These are phyloP conservation scores for Candida loeiensis DNA, from an alignment of 805 yeast genomes.

Conservation along the genomic window DNA sequence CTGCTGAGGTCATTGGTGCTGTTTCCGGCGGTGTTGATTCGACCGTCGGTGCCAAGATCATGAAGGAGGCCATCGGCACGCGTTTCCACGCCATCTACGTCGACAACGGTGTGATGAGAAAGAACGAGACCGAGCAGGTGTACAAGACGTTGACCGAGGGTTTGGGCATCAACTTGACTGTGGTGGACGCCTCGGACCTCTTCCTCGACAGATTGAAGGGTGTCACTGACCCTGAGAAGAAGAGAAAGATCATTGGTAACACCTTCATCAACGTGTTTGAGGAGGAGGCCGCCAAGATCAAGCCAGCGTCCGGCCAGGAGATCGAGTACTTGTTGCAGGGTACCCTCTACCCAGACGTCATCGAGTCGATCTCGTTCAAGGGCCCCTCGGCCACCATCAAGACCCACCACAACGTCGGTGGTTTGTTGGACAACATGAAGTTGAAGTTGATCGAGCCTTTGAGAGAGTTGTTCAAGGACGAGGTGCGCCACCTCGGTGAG, in stretches of 20 bases:
- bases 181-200: conserved; percentile 90
- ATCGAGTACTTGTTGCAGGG: conserved; percentile 95
- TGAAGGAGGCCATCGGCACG: conserved; percentile 98
- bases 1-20: conserved; percentile 98
- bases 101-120: conserved; percentile 96
- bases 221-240: conserved; percentile 97
- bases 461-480: conserved; percentile 98
- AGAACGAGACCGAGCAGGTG: conserved; percentile 86
- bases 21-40: conserved; percentile 99
- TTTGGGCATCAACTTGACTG: conserved; percentile 90
- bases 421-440: conserved; percentile 96
- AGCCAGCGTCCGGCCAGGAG: conserved; percentile 84
- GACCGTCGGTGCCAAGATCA: conserved; percentile 96
- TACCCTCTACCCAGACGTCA: conserved; percentile 96
- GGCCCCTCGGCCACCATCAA: conserved; percentile 99
- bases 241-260: conserved; percentile 97
- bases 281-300: conserved; percentile 88
- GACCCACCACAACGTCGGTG: conserved; percentile 99
- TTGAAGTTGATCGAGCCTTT: conserved; percentile 97
- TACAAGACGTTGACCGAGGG: conserved; percentile 88
- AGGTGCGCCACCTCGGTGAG: conserved; percentile 95
- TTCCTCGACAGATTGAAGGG: conserved; percentile 85
- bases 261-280: conserved; percentile 96
- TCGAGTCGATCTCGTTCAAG: conserved; percentile 97
- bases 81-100: conserved; percentile 98